Evolutionary conservation across 2,329 filamentous ascomycete genomes (phyloP).

Genomic region (Stachybotrys chartarum): DNA sequence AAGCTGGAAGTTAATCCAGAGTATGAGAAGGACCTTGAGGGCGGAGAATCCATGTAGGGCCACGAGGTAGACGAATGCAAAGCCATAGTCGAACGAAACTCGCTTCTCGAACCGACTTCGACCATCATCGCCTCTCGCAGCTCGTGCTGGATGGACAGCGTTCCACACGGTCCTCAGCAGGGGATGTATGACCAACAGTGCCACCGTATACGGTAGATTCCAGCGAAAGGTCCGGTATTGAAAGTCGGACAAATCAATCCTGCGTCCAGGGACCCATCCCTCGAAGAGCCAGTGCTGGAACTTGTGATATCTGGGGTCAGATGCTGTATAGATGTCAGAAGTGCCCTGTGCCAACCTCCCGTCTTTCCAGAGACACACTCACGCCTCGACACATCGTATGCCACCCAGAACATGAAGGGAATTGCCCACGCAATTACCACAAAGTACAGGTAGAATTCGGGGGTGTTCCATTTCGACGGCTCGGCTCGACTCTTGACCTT

Average conservation of each 20-base stretch:
- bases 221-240: conserved; percentile 82
- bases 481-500: conserved; percentile 38
- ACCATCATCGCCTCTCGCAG: conserved; percentile 30
- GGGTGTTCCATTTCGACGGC: conserved; percentile 74
- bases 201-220: conserved; percentile 75
- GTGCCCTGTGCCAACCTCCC: background rate
- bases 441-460: conserved; percentile 81
- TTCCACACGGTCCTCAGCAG: conserved; percentile 69
- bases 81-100: conserved; percentile 73
- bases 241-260: conserved; percentile 83
- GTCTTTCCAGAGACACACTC: conserved; percentile 17
- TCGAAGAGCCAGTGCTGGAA: conserved; percentile 64
- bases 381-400: conserved; percentile 80
- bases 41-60: conserved; percentile 81
- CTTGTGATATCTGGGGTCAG: conserved; percentile 72
- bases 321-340: conserved; percentile 43
- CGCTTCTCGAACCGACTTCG: conserved; percentile 60
- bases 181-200: conserved; percentile 72
- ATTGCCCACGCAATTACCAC: conserved; percentile 58
- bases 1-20: conserved; percentile 76
- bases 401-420: conserved; percentile 86
- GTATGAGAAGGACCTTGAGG: conserved; percentile 72
- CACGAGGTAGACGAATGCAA: conserved; percentile 71
- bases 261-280: conserved; percentile 89
- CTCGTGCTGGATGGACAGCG: conserved; percentile 32